These are phyloP conservation scores for Melanogaster broomeanus DNA, from an alignment of 768 basidiomycete species.

Conservation along the genomic window DNA sequence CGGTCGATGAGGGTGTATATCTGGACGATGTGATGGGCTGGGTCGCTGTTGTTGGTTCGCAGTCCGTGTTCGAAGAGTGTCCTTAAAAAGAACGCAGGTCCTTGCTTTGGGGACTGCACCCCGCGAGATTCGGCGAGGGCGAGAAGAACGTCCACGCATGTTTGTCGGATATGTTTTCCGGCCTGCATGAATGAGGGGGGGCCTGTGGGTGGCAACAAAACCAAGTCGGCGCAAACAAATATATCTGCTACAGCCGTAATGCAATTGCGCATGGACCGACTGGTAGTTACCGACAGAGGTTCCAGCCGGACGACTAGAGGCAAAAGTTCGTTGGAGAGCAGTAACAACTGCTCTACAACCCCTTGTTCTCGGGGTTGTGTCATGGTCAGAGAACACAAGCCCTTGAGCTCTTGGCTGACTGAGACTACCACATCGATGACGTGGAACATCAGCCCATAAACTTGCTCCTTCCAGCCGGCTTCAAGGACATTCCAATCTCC, in stretches of 20 bases:
- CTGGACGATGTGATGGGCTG: constrained; percentile 56
- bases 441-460: constrained; percentile 57
- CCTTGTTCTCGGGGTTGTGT: constrained; percentile 38
- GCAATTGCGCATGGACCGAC: constrained; percentile 48
- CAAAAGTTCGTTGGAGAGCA: constrained; percentile 54
- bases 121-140: constrained; percentile 35
- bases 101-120: constrained; percentile 34
- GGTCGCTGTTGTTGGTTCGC: constrained; percentile 47
- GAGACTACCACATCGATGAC: constrained; percentile 53
- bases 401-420: constrained; percentile 53
- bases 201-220: constrained; percentile 42
- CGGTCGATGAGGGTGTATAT: constrained; percentile 57
- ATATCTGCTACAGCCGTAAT: constrained; percentile 50
- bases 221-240: constrained; percentile 54
- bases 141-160: constrained; percentile 53
- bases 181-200: constrained; percentile 11
- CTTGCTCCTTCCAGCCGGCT: constrained; percentile 60
- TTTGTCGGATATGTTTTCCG: constrained; percentile 45
- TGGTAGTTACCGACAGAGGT: constrained; percentile 49
- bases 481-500: constrained; percentile 59
- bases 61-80: constrained; percentile 55
- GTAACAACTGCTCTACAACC: constrained; percentile 56
- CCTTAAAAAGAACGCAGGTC: constrained; percentile 55
- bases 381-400: constrained; percentile 48
- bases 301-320: constrained; percentile 49